Evolutionary conservation across 1,139 yeast genomes (phyloP), one percentile per base, ranked within the genome.

Genomic region (Geotrichum macrosporum): DNA sequence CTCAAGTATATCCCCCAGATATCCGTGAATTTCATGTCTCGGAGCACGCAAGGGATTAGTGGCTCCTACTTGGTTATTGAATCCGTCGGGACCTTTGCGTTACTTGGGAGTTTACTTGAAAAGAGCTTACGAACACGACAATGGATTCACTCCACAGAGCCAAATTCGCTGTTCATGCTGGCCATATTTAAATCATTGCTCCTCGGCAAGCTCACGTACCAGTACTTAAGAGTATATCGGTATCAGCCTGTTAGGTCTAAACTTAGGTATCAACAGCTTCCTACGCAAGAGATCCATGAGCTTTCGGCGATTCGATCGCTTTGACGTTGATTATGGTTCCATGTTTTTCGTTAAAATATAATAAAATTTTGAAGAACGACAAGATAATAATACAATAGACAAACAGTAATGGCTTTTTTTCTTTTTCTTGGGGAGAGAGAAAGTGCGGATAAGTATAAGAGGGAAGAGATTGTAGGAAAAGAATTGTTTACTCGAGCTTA

Each of bases 401-500:
- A n/a, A n/a, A n/a, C n/a, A n/a, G n/a, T n/a, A n/a, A n/a, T n/a
- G n/a, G n/a, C n/a, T n/a, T n/a, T n/a, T n/a, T n/a, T n/a, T n/a
- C n/a, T n/a, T n/a, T n/a, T n/a, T n/a, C n/a, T n/a, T n/a, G n/a
- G n/a, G n/a, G n/a, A n/a, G n/a, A n/a, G n/a, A n/a, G n/a, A n/a
- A n/a, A n/a, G n/a, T n/a, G n/a, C n/a, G n/a, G n/a, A n/a, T n/a
- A n/a, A n/a, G n/a, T n/a, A n/a, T n/a, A n/a, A n/a, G n/a, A n/a
- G n/a, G n/a, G n/a, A n/a, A n/a, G n/a, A n/a, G n/a, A n/a, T n/a
- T n/a, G n/a, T n/a, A n/a, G n/a, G n/a, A n/a, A n/a, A n/a, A n/a
- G n/a, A n/a, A n/a, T 29, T 18, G 58, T 66, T 73, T 79, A 79
- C 75, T 80, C 84, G 68, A 75, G 75, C 69, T 79, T 68, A 52